Percentiles rank a stretch among this genome's conserved stretches.
These are phyloP conservation scores for Oehlia diaphana DNA, from an alignment of 192 early-diverging fungal genomes.

Conservation along the genomic window DNA sequence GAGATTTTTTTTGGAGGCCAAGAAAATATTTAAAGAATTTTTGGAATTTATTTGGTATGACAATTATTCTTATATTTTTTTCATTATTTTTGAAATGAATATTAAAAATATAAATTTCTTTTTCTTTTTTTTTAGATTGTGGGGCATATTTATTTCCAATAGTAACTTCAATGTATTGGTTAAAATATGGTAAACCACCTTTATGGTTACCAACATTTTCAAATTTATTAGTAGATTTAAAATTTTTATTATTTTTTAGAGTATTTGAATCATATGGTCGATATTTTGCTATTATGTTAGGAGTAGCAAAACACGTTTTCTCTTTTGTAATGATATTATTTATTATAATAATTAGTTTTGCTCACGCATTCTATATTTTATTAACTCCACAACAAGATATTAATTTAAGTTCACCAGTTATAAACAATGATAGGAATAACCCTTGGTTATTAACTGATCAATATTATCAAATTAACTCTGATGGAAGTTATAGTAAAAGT, in stretches of 20 bases:
- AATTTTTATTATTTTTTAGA: constrained; percentile 10
- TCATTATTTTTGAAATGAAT: too few relatives aligned
- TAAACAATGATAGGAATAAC: background rate
- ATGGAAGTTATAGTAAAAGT: background rate
- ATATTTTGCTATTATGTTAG: constrained; percentile 9
- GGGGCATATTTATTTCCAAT: constrained; percentile 7
- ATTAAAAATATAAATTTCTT: too few relatives aligned
- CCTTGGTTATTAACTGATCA: background rate
- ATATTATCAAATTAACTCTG: too few relatives aligned
- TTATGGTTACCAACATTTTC: background rate
- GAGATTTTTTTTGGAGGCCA: background rate
- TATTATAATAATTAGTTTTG: background rate
- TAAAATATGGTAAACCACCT: background rate
- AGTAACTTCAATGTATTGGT: background rate
- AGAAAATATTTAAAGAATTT: background rate
- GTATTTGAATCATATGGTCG: constrained; percentile 13
- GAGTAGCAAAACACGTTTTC: background rate
- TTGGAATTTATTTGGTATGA: constrained; percentile 15
- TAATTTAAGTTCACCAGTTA: too few relatives aligned
- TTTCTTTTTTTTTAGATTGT: constrained; percentile 5
- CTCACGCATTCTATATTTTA: background rate
- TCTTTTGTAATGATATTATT: constrained; percentile 5
- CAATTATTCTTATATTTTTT: too few relatives aligned
- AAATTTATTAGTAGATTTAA: constrained; percentile 5
- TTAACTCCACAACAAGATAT: background rate